Evolutionary conservation across 129 eudicot species (phyloP).

Genomic region (Pulicaria dysenterica): DNA sequence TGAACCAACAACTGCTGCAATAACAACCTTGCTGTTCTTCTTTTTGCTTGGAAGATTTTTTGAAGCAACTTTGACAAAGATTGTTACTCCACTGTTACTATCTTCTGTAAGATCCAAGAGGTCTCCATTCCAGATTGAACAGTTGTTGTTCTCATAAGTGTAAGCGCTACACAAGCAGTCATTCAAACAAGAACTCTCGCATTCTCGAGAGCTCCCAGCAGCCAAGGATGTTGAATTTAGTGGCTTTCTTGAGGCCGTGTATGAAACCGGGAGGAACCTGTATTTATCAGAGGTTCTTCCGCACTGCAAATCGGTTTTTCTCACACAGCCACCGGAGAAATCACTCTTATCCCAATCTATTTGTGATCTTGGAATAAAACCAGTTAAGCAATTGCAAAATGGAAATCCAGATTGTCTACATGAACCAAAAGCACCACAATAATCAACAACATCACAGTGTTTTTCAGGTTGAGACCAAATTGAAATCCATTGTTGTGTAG

Average conservation of each 20-base stretch:
- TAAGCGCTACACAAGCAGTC: slow-evolving; percentile 61
- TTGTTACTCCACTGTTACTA: slow-evolving; percentile 27
- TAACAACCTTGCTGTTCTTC: slow-evolving; percentile 24
- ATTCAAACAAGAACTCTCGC: slow-evolving; percentile 45
- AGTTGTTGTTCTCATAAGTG: slow-evolving; percentile 35
- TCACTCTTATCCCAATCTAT: slow-evolving; percentile 48
- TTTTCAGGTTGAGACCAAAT: slow-evolving; percentile 58
- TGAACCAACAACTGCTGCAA: slow-evolving; percentile 47
- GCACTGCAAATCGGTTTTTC: slow-evolving; percentile 45
- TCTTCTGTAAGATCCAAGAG: slow-evolving; percentile 42
- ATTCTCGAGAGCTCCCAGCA: slow-evolving; percentile 32
- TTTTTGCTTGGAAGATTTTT: slow-evolving; percentile 36
- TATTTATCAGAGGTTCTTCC: slow-evolving; percentile 20
- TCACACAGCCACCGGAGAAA: slow-evolving; percentile 61
- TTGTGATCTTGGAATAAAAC: slow-evolving; percentile 34
- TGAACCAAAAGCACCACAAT: slow-evolving; percentile 60
- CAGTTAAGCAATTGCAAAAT: slow-evolving; percentile 52
- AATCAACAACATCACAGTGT: slow-evolving; percentile 58
- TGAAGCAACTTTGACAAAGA: slow-evolving; percentile 47
- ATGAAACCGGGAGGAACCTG: slow-evolving; percentile 19
- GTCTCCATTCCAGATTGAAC: slow-evolving; percentile 46
- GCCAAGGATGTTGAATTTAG: slow-evolving; percentile 13
- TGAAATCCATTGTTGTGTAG: slow-evolving; percentile 42
- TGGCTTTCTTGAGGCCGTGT: slow-evolving; percentile 19
- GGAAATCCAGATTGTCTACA: slow-evolving; percentile 43